These are phyloP conservation scores for Cucumis hystrix DNA, from an alignment of 306 rosid species.

Conservation along the genomic window DNA sequence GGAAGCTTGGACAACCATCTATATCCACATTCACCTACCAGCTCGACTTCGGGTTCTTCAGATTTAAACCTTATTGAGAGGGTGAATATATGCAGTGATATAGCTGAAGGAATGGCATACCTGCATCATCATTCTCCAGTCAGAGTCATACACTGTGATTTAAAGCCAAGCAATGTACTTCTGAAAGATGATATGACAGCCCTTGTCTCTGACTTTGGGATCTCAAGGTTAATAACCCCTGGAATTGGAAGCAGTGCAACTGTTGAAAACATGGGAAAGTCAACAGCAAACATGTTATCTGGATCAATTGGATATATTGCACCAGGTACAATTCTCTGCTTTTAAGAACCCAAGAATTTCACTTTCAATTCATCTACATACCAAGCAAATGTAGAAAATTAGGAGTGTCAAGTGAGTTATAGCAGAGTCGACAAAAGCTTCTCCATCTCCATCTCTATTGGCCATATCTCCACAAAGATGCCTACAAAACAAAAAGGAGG, in stretches of 20 bases:
- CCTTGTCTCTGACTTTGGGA: conserved; percentile 64
- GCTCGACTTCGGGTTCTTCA: conserved; percentile 26
- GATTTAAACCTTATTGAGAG: conserved; percentile 47
- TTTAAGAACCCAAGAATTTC: background rate
- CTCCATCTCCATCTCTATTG: background rate
- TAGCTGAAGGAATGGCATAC: conserved; percentile 79
- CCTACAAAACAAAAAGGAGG: background rate
- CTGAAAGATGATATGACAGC: conserved; percentile 68
- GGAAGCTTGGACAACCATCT: conserved; percentile 57
- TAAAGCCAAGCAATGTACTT: conserved; percentile 60
- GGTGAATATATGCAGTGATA: conserved; percentile 58
- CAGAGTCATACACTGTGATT: conserved; percentile 62
- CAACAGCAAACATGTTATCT: conserved; percentile 36
- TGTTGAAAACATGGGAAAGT: conserved; percentile 41
- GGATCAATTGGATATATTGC: conserved; percentile 68
- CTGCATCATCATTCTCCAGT: conserved; percentile 66
- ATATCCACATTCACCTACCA: conserved; percentile 24
- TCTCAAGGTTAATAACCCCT: conserved; percentile 41
- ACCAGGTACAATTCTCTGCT: conserved; percentile 33
- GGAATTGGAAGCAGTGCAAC: conserved; percentile 34
- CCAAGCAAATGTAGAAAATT: background rate
- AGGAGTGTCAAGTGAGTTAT: background rate
- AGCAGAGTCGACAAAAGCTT: background rate
- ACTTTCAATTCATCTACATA: background rate
- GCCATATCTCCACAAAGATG: background rate